Percentiles rank a stretch among this genome's conserved stretches.
These are phyloP conservation scores for Nephelium lappaceum DNA, from an alignment of 345 rosid genomes.

Conservation along the genomic window DNA sequence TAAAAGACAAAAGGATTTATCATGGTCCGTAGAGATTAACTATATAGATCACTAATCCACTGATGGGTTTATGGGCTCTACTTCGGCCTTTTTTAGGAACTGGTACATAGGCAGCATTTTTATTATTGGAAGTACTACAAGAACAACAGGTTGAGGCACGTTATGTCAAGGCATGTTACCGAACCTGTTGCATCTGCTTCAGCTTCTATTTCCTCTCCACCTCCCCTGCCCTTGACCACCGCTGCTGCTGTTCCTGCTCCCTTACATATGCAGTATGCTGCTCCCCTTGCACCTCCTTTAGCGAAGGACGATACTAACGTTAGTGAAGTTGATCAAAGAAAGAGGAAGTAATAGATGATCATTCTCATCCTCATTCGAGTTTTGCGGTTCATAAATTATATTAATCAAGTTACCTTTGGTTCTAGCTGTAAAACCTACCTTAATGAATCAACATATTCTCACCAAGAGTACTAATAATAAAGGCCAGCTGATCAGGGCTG, in stretches of 20 bases:
- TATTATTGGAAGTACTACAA: constrained; percentile 96
- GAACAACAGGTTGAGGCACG: constrained; percentile 89
- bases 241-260: constrained; percentile 60
- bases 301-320: constrained; percentile 65
- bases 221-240: constrained; percentile 38
- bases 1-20: no score
- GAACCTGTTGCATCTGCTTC: constrained; percentile 59
- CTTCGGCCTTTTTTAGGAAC: constrained; percentile 51
- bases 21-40: no score
- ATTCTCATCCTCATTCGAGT: no score
- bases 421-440: no score
- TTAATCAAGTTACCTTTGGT: no score
- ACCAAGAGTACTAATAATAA: no score
- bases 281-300: constrained; percentile 52
- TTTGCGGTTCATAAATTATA: no score
- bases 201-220: constrained; percentile 39
- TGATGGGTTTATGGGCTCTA: neutral
- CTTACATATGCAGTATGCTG: constrained; percentile 84
- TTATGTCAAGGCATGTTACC: constrained; percentile 83
- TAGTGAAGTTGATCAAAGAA: constrained; percentile 70
- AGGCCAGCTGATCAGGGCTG: no score
- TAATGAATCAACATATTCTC: no score
- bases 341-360: constrained; percentile 58
- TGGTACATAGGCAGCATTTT: constrained; percentile 95
- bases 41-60: neutral